Evolutionary conservation across 2,329 filamentous ascomycete genomes (phyloP).

Genomic region (Cladosporium sp.): DNA sequence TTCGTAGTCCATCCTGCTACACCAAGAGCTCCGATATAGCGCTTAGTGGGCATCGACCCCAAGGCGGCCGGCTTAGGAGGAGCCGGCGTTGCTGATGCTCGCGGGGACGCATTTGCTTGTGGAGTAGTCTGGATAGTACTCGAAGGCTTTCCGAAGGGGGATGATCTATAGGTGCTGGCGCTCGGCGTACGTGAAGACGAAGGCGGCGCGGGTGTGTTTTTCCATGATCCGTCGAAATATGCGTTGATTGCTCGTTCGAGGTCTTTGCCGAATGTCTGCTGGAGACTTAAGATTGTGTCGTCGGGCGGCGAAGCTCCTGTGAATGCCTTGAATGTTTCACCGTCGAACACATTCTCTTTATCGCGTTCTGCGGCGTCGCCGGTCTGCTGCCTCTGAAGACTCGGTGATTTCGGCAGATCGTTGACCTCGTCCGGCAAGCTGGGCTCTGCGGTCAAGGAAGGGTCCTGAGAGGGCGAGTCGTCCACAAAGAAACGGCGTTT

Average conservation of each 20-base stretch:
- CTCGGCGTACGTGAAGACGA: conserved; percentile 16
- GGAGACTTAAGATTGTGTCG: conserved; percentile 43
- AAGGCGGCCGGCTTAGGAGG: conserved; percentile 11
- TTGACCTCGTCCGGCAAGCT: conserved; percentile 29
- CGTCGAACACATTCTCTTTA: conserved; percentile 44
- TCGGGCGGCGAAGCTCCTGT: conserved; percentile 47
- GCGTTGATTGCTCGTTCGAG: conserved; percentile 58
- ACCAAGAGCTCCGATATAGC: conserved; percentile 90
- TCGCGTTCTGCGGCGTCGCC: conserved; percentile 4
- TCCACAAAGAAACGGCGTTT: conserved; percentile 59
- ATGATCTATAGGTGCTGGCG: conserved; percentile 6
- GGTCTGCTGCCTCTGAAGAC: background rate
- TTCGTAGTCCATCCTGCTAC: conserved; percentile 87
- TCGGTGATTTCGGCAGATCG: conserved; percentile 24
- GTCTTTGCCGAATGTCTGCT: conserved; percentile 45
- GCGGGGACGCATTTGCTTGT: conserved; percentile 3
- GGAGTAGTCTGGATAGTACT: conserved; percentile 9
- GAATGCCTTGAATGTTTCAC: conserved; percentile 49
- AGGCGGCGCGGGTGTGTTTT: conserved; percentile 23
- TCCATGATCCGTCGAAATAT: conserved; percentile 60
- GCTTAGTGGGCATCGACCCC: conserved; percentile 46
- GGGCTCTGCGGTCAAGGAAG: conserved; percentile 24
- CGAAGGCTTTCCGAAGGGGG: background rate
- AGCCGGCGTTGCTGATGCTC: background rate
- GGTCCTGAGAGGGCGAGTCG: conserved; percentile 30